phyloP scores from a whole-genome alignment of 495 filamentous ascomycete species.

The Coniosporium apollinis region DNA sequence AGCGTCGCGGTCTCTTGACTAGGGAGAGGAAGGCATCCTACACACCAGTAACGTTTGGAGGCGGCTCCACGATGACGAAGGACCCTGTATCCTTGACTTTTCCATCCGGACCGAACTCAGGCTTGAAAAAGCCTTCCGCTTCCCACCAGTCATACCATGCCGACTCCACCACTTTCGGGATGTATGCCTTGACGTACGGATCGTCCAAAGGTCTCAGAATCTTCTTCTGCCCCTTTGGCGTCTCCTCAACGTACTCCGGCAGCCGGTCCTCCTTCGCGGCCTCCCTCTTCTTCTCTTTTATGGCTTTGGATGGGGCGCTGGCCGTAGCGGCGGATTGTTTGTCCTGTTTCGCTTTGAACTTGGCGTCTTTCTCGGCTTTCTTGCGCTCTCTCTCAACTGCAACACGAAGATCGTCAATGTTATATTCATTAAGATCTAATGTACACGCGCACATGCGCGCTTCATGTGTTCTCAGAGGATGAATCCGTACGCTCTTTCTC shows the following conservation, averaged over 20 bases:
- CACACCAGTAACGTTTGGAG: slow-evolving; percentile 70
- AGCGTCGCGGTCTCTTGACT: no score
- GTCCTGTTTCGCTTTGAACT: slow-evolving; percentile 42
- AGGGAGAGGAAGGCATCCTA: no score
- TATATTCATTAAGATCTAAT: background rate
- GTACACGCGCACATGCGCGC: background rate
- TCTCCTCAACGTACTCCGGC: slow-evolving; percentile 24
- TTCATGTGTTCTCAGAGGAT: background rate
- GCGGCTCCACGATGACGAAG: slow-evolving; percentile 60
- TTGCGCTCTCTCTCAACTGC: slow-evolving; percentile 38
- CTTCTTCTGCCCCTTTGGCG: slow-evolving; percentile 25
- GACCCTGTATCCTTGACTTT: slow-evolving; percentile 49
- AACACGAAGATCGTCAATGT: slow-evolving; percentile 6
- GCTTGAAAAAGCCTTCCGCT: slow-evolving; percentile 51
- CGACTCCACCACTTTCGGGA: slow-evolving; percentile 37
- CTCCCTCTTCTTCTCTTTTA: slow-evolving; percentile 36
- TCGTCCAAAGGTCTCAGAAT: slow-evolving; percentile 24
- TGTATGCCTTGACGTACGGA: slow-evolving; percentile 33
- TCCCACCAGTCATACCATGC: slow-evolving; percentile 46
- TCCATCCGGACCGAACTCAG: slow-evolving; percentile 46
- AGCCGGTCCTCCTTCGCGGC: slow-evolving; percentile 16
- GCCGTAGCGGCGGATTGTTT: slow-evolving; percentile 26
- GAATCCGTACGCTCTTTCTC: slow-evolving; percentile 22
- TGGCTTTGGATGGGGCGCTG: slow-evolving; percentile 30
- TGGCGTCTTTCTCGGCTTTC: slow-evolving; percentile 44